Evolutionary conservation across 352 stramenopile genomes (phyloP).

Genomic region (Plasmopara viticola): DNA sequence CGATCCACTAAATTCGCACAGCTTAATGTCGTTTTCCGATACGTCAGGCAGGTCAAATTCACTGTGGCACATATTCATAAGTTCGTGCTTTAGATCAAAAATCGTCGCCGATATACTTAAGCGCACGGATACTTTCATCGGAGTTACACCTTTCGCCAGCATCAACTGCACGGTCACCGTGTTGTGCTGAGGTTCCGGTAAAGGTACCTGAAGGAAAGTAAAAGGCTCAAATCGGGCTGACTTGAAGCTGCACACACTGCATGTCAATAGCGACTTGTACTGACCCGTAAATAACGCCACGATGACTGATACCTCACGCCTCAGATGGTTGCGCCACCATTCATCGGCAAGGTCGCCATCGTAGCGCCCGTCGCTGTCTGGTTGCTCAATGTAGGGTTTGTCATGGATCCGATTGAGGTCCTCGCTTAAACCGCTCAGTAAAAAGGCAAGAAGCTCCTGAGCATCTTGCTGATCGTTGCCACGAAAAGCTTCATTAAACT

Average conservation of each 20-base stretch:
- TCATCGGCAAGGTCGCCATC: slow-evolving; percentile 97
- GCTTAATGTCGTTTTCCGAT: slow-evolving; percentile 73
- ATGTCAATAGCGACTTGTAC: slow-evolving; percentile 97
- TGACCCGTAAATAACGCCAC: slow-evolving; percentile 99
- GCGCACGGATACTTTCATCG: slow-evolving; percentile 75
- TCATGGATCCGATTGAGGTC: slow-evolving; percentile 97
- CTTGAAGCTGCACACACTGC: slow-evolving; percentile 93
- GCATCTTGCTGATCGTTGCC: slow-evolving; percentile 97
- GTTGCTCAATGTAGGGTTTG: slow-evolving; percentile 97
- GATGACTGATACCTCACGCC: slow-evolving; percentile 97
- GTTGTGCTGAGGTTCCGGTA: slow-evolving; percentile 83
- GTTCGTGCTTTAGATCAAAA: slow-evolving; percentile 80
- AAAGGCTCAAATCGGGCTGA: slow-evolving; percentile 92
- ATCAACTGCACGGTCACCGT: slow-evolving; percentile 79
- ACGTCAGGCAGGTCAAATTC: slow-evolving; percentile 64
- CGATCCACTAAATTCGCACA: slow-evolving; percentile 80
- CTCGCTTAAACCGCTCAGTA: slow-evolving; percentile 97
- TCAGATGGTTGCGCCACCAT: slow-evolving; percentile 98
- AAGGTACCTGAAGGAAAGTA: slow-evolving; percentile 81
- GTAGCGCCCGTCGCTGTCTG: slow-evolving; percentile 94
- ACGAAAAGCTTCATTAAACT: slow-evolving; percentile 95
- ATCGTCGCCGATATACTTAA: slow-evolving; percentile 78
- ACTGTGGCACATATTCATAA: slow-evolving; percentile 72
- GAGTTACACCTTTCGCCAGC: slow-evolving; percentile 59
- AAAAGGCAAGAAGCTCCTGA: slow-evolving; percentile 94